Evolutionary conservation across 2,329 filamentous ascomycete species (phyloP), one percentile per base, ranked within the genome.

Genomic region (Zymoseptoria crescenta): DNA sequence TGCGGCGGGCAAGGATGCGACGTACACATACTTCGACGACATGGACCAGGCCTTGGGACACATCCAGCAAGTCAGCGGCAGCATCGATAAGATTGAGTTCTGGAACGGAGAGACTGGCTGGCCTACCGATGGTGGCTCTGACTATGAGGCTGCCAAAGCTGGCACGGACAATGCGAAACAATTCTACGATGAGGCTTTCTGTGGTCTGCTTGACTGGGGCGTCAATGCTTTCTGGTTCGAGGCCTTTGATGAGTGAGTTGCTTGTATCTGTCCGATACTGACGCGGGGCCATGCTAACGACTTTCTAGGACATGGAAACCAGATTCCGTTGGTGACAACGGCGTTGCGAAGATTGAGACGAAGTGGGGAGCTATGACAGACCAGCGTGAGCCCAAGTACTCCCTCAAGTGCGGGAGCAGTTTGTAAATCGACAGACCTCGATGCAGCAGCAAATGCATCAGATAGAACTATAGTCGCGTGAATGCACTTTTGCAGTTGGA

Each of bases 161-260:
- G 80, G 83, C 49, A 79, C 81, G 49, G 67, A 77, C 30, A 83
- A 85, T 67, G 85, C 85, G 28, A 72, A 79, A 62, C 76, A 74
- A 24, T 89, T 83, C 77, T 89, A 80, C 76, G 75, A 82, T 66
- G 56, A 82, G 52, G 83, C 80, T 63, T 80, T 88, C 68, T 89
- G 87, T 72, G 80, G 80, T 55, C 80, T 87, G 68, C 74, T 87
- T 41, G 78, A 77, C 63, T 87, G 84, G 83, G 84, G 83, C 61
- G 79, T 84, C 63, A 87, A 88, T 67, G 82, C 85, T 57, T 89
- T 89, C 76, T 87, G 83, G 75, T 89, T 89, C 66, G 86, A 89
- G 78, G 86, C 86, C 50, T 88, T 87, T 66, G 86, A 88, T 67
- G 87, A 89, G 81, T 62, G 55, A 59, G 57, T 63, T 4, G 7